Evolutionary conservation across 2,329 filamentous ascomycete species (phyloP).

Genomic region (Colletotrichum cordylinicola): DNA sequence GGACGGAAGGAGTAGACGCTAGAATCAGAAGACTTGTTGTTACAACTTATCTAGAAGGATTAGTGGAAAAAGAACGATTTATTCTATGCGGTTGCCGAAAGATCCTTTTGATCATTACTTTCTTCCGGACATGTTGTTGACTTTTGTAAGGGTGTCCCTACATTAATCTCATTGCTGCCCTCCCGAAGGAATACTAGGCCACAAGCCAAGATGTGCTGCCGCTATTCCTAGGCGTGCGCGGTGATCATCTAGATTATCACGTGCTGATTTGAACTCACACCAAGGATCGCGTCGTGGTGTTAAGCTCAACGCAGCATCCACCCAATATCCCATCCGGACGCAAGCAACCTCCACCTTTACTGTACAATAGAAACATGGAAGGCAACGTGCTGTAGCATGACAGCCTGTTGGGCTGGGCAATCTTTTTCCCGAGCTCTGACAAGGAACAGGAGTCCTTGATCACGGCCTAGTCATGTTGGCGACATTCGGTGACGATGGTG

Average conservation of each 20-base stretch:
- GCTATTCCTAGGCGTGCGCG: not conserved
- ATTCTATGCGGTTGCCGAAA: not conserved
- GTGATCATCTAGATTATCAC: not conserved
- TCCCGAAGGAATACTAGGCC: not conserved
- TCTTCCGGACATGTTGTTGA: not conserved
- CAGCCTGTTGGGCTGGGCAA: not conserved
- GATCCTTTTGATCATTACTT: not conserved
- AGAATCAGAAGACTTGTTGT: not conserved
- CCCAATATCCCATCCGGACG: not conserved
- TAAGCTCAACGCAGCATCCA: not conserved
- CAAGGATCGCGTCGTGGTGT: not conserved
- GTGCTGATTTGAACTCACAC: not conserved
- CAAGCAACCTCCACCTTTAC: not conserved
- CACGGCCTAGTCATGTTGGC: not conserved
- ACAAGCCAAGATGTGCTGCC: not conserved
- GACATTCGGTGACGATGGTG: not conserved
- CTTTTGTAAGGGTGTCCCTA: accelerated
- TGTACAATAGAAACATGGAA: not conserved
- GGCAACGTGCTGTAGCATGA: not conserved
- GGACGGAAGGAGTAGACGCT: not conserved
- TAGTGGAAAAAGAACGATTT: not conserved
- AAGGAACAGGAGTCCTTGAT: not conserved
- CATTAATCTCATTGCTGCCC: not conserved
- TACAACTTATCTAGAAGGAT: not conserved
- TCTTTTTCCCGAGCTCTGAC: not conserved